Base-by-base conservation (phyloP, 2,329 filamentous ascomycete genomes). In the Aspergillus ochraceoroseus region DNA sequence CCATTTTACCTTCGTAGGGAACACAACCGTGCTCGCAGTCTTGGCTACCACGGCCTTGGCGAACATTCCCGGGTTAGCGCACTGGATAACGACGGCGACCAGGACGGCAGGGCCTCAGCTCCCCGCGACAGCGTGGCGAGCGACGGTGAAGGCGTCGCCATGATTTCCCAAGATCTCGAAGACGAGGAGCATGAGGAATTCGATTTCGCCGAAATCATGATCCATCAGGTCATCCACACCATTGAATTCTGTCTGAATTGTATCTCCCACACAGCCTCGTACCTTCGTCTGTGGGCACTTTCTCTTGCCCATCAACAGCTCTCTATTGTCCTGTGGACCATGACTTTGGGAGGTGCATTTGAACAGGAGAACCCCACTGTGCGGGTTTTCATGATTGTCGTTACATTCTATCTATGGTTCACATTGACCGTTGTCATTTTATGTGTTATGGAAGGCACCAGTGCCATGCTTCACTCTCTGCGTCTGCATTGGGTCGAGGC, bases 221-320 rank as follows among this genome's bases (percentile, higher is more conserved):
- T 98, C 61, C 92, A 98, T 70, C 92, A 98, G 67, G 80, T 95
- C 63, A 98, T 98, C 60, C 94, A 96, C 72, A 96, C 90, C 12
- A 96, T 96, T 59, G 88, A 98, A 76, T 98, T 98, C 73, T 98
- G 92, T 64, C 77, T 98, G 56, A 98, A 98, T 75, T 96, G 90
- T 66, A 90, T 98, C 49, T 98, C 92, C 19, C 92, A 98, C 70
- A 98, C 94, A 3, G 92, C 92, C 3, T 98, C 92, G 1, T 98
- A 98, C 69, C 84, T 98, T 32, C 92, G 92, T 74, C 85, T 98
- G 30, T 98, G 92, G 92, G 92, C 92, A 20, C 69, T 98, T 55
- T 98, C 92, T 2, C 82, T 98, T 45, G 92, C 92, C 20, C 92
- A 98, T 74, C 92, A 98, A 66, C 92, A 96, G 76, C 82, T 98